Conservation (phyloP, 371 early-diverging fungal species). For the Mucor circinelloides region DNA sequence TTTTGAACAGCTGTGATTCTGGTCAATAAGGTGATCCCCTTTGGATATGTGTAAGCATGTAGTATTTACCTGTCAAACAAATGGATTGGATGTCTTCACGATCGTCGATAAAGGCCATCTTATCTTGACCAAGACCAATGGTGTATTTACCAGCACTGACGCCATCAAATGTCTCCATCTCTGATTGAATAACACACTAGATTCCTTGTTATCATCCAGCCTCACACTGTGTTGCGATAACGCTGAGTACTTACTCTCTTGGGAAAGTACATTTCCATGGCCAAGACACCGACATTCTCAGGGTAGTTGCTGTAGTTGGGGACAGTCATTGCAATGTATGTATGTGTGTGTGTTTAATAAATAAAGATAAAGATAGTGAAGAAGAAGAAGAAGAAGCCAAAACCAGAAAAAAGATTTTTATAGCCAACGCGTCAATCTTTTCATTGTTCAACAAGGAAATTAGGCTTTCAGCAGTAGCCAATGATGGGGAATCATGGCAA, state of each 20-base stretch:
- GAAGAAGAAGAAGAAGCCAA: not conserved
- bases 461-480: not conserved
- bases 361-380: not conserved
- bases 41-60: too few relatives aligned
- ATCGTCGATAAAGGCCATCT: slow-evolving; percentile 96
- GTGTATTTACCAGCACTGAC: slow-evolving; percentile 97
- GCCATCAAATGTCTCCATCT: slow-evolving; percentile 89
- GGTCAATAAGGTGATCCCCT: too few relatives aligned
- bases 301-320: slow-evolving; percentile 54
- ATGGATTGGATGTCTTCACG: slow-evolving; percentile 96
- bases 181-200: slow-evolving; percentile 88
- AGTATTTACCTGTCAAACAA: slow-evolving; percentile 78
- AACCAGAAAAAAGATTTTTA: not conserved
- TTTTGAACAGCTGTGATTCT: slow-evolving; percentile 87
- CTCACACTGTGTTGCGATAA: too few relatives aligned
- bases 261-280: slow-evolving; percentile 95
- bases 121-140: slow-evolving; percentile 94
- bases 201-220: too few relatives aligned
- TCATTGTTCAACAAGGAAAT: slow-evolving; percentile 10
- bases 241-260: slow-evolving; percentile 40
- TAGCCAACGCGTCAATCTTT: not conserved
- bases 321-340: slow-evolving; percentile 28
- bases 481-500: not conserved
- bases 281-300: slow-evolving; percentile 89
- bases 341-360: not conserved